Evolutionary conservation across 2,329 filamentous ascomycete genomes (phyloP).

Genomic region (Aspergillus versicolor): DNA sequence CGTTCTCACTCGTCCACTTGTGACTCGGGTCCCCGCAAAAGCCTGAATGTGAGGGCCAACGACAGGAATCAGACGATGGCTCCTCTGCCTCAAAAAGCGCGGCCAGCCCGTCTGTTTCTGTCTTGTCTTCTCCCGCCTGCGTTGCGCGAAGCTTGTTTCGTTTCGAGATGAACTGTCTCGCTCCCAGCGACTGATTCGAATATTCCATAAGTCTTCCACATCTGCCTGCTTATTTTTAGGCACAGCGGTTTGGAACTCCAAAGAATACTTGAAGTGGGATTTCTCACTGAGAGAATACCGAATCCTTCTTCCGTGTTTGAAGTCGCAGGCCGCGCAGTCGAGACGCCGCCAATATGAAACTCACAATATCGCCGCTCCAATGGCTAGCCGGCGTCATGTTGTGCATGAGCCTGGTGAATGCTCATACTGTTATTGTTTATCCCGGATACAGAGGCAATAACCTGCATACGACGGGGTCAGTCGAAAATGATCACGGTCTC

Average conservation of each 20-base stretch:
- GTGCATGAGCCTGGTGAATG: conserved; percentile 40
- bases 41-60: conserved; percentile 11
- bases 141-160: conserved; percentile 21
- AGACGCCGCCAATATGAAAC: conserved; percentile 25
- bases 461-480: conserved; percentile 70
- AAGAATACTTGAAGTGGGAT: neutral
- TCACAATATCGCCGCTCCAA: conserved; percentile 26
- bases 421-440: conserved; percentile 80
- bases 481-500: conserved; percentile 47
- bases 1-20: conserved; percentile 28
- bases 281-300: neutral
- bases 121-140: conserved; percentile 4
- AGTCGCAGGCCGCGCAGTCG: neutral
- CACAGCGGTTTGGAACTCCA: neutral
- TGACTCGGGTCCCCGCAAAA: conserved; percentile 11
- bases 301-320: conserved; percentile 4
- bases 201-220: conserved; percentile 1
- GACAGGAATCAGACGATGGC: conserved; percentile 18
- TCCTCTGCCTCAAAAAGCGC: conserved; percentile 32
- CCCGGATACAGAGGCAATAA: conserved; percentile 87
- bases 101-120: conserved; percentile 21
- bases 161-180: conserved; percentile 3
- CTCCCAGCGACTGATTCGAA: conserved; percentile 6
- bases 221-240: conserved; percentile 1
- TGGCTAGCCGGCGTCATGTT: conserved; percentile 34